These are phyloP conservation scores for Guadua angustifolia DNA, from an alignment of 176 grass and related monocot species.

Conservation along the genomic window DNA sequence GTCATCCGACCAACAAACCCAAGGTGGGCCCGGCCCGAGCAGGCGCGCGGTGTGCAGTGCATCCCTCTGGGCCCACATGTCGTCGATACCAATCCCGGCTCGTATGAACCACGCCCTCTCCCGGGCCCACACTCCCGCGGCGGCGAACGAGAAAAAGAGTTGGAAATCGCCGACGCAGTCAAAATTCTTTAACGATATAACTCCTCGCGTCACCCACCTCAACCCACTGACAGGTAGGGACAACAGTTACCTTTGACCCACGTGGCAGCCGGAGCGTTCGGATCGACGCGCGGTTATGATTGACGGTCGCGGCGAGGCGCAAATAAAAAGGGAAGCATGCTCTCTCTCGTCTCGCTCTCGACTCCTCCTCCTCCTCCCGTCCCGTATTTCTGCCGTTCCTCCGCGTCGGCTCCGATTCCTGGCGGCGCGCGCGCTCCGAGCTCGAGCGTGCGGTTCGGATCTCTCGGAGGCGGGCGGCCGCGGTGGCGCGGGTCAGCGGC, in stretches of 20 bases:
- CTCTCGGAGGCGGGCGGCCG: background rate
- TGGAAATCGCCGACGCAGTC: background rate
- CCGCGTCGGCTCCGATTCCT: background rate
- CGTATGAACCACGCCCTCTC: constrained; percentile 37
- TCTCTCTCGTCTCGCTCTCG: constrained; percentile 5
- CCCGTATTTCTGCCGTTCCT: background rate
- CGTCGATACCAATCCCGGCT: background rate
- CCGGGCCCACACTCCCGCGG: background rate
- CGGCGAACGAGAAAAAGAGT: background rate
- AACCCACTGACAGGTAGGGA: background rate
- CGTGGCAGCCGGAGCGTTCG: background rate
- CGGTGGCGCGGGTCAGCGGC: constrained; percentile 2
- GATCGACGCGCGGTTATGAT: background rate
- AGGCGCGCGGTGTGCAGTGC: background rate
- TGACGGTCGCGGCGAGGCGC: background rate
- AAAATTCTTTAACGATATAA: background rate
- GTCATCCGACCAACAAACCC: constrained; percentile 19
- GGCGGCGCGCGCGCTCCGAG: constrained; percentile 25
- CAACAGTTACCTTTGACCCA: rapidly evolving
- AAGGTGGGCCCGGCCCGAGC: background rate
- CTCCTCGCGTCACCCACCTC: too few species aligned
- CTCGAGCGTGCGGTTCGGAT: constrained; percentile 21
- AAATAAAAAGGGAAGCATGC: background rate
- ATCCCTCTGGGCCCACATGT: background rate
- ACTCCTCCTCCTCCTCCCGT: background rate